These are phyloP conservation scores for Cystobasidium pallidum DNA, from an alignment of 1,284 basidiomycete species.

Conservation along the genomic window DNA sequence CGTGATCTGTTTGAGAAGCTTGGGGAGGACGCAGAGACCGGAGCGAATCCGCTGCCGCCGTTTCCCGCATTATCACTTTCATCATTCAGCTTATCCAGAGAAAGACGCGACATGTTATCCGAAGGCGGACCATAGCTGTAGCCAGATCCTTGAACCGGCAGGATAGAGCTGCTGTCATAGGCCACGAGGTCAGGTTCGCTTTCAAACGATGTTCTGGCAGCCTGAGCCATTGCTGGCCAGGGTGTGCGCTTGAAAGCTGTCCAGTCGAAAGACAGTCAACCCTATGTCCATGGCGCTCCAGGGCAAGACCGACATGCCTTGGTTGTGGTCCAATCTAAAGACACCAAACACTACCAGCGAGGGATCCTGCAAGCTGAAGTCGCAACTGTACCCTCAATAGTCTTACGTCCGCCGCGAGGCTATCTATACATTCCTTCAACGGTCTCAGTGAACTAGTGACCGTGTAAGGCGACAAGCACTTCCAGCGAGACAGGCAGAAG, in stretches of 20 bases:
- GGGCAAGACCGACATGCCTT: not conserved
- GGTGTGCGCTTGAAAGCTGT: not conserved
- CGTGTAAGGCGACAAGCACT: not conserved
- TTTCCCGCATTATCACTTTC: not conserved
- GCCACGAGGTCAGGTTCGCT: constrained; percentile 42
- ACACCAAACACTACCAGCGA: too few species aligned
- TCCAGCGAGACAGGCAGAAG: not conserved
- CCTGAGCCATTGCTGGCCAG: constrained; percentile 26
- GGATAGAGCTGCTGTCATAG: constrained; percentile 23
- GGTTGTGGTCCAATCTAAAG: too few species aligned
- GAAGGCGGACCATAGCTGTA: constrained; percentile 36
- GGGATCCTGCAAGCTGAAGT: not conserved
- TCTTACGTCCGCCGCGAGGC: too few species aligned
- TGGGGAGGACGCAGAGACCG: not conserved
- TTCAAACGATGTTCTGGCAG: constrained; percentile 18
- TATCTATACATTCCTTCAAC: not conserved
- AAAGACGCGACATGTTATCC: constrained; percentile 6
- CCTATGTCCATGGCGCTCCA: not conserved
- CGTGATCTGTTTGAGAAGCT: constrained; percentile 28
- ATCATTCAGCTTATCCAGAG: constrained; percentile 9
- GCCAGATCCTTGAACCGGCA: constrained; percentile 20
- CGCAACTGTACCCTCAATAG: too few species aligned
- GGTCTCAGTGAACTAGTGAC: not conserved
- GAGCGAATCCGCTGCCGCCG: constrained; percentile 45
- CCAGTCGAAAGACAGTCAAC: constrained; percentile 1